A percentile compares a stretch with the other conserved stretches of the same genome.
Evolutionary conservation across 371 early-diverging fungal species (phyloP).

Genomic region (Blakeslea trispora): DNA sequence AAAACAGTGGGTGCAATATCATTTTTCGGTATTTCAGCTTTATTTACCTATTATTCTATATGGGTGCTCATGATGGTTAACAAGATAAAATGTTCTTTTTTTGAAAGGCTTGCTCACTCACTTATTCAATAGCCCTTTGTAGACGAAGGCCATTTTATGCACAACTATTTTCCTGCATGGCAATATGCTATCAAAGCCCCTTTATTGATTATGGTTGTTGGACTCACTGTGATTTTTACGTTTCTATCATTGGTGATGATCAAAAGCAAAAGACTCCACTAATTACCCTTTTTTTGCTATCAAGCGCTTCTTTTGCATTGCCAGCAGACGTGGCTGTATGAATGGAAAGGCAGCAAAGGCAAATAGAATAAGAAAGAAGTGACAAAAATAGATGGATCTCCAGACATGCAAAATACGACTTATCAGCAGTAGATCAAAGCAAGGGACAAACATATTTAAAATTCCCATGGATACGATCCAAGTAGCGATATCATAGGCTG

Average conservation of each 20-base stretch:
- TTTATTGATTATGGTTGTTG: conserved; percentile 77
- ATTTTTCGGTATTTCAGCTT: no score
- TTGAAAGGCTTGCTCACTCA: no score
- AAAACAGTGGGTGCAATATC: no score
- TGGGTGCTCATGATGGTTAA: no score
- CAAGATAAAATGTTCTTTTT: background rate
- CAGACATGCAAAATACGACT: conserved; percentile 59
- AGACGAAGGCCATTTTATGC: conserved; percentile 78
- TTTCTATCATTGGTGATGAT: conserved; percentile 87
- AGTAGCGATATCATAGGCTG: conserved; percentile 68
- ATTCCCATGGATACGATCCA: conserved; percentile 64
- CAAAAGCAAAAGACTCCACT: conserved; percentile 60
- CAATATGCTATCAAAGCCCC: conserved; percentile 88
- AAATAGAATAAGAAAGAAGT: conserved; percentile 46
- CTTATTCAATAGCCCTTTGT: conserved; percentile 79
- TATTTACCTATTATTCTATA: no score
- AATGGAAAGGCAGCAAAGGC: conserved; percentile 23
- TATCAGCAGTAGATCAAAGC: conserved; percentile 72
- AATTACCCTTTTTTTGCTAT: background rate
- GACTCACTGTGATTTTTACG: conserved; percentile 72
- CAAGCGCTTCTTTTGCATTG: conserved; percentile 21
- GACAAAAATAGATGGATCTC: conserved; percentile 57
- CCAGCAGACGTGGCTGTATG: conserved; percentile 9
- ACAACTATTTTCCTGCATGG: conserved; percentile 80
- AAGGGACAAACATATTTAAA: conserved; percentile 69